Base-by-base conservation (phyloP, 2,329 filamentous ascomycete genomes). In the Alternaria arbusti region DNA sequence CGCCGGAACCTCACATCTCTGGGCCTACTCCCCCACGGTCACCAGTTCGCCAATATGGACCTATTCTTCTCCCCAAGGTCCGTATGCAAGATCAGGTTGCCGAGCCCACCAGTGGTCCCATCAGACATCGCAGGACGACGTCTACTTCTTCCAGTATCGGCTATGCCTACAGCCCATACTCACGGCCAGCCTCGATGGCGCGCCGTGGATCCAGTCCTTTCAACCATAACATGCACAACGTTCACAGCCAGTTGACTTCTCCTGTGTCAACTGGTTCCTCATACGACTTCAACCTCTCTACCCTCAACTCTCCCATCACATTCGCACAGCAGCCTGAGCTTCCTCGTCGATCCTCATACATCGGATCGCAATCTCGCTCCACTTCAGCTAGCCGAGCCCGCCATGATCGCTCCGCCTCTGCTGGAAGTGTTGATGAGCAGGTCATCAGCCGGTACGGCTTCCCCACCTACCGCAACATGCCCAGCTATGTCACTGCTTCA, bases 61-160 rank as follows among this genome's bases (percentile, higher is more conserved):
- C 93, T 55, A 84, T 93, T 52, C 84, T 97, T 63, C 85, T 97
- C 30, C 93, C 93, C 75, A 96, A 94, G 86, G 94, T 96, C 82
- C 88, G 93, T 65, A 88, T 88, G 44, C 93, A 96, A 81, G 93
- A 97, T 81, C 91, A 95, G 81, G 86, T 90, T 65, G 87, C 93
- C 65, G 88, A 90, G 69, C 87, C 87, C 44, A 83, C 84, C 44
- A 83, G 84, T 55, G 77, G 80, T 26, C 77, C 78, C 58, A 88
- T 91, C 80, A 86, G 89, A 73, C 84, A 86, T 76, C 83, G 84
- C 70, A 82, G 83, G 72, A 83, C 84, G 64, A 88, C 84, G 83
- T 87, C 78, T 79, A 85, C 73, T 80, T 86, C 73, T 81, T 86
- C 73, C 56, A 79, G 74, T 64, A 69, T 75, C 60, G 73, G 73